Base-by-base conservation (phyloP, 106 monocot genomes). In the Dendrobium chrysotoxum region DNA sequence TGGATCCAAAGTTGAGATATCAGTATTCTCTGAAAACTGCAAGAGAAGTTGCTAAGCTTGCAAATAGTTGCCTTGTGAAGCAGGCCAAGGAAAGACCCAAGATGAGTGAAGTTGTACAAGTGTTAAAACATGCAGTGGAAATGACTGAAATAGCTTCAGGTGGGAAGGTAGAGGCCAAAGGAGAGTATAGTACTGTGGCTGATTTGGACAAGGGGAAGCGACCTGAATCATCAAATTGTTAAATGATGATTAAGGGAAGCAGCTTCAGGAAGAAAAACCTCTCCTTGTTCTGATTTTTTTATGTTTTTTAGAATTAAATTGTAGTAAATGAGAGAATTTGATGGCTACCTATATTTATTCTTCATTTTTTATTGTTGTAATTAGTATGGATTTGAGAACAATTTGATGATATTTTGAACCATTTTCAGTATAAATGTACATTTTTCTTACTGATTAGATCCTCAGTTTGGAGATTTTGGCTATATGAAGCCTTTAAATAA, bases 31-130 rank as follows among this genome's bases (percentile, higher is more conserved):
- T 79, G 1, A 46, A 66, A 21, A 78, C 87, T 50, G 87, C 84
- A 28, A 77, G 81, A 47, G 84, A 81, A n/a, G 39, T 87, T 42
- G 87, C 84, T 23, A 87, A 66, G 77, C 75, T 87, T 13, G 87
- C 87, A 0, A 47, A 87, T 20, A 58, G 74, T 38, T 87, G 87
- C 75, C 72, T 87, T 13, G 3, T 45, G 40, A 87, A 84, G 78
- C 54, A 78, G 2, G 80, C 87, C 26, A 84, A 79, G 73, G 84
- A 81, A 5, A 80, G 87, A 0, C 87, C 87, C 3, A 75, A 41
- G 47, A 87, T 87, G 87, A 81, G 81, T 40, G 65, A 87, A 28
- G 81, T 87, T 15, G 84, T 81, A 2, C 53, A 76, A 46, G 18
- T 53, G 4, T 70, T 87, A 65, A 84, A 55, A 9, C 61, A 53